These are phyloP conservation scores for Dactylella cylindrospora DNA, from an alignment of 2,329 filamentous ascomycete species.

Conservation along the genomic window DNA sequence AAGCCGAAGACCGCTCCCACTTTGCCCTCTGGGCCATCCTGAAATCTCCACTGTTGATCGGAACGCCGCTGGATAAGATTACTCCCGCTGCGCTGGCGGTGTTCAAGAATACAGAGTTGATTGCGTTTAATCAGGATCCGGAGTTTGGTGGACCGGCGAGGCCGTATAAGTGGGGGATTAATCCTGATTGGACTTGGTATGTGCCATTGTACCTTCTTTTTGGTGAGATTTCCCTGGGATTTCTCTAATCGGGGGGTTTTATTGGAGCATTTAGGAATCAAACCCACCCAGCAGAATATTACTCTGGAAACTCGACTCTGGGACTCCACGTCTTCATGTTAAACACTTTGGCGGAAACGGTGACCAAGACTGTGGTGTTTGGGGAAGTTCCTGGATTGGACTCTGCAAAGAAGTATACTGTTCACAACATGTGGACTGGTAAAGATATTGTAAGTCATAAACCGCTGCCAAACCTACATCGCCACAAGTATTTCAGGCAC, in stretches of 20 bases:
- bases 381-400: constrained; percentile 55
- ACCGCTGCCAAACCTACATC: background rate
- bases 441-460: constrained; percentile 23
- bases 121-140: constrained; percentile 56
- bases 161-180: constrained; percentile 57
- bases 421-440: constrained; percentile 57
- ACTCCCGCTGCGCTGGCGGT: constrained; percentile 53
- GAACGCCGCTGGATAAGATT: constrained; percentile 52
- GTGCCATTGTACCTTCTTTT: too few species aligned
- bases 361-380: constrained; percentile 53
- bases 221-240: too few species aligned
- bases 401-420: constrained; percentile 50
- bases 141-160: constrained; percentile 53
- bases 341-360: constrained; percentile 53
- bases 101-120: constrained; percentile 53
- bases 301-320: constrained; percentile 54
- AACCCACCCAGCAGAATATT: constrained; percentile 58
- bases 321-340: constrained; percentile 57
- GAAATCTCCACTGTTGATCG: constrained; percentile 55
- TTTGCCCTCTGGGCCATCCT: constrained; percentile 54
- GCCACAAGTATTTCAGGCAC: too few species aligned
- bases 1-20: constrained; percentile 51
- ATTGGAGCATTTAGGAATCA: constrained; percentile 50
- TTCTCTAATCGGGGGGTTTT: background rate
- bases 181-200: constrained; percentile 56